Conservation (phyloP, 1,284 basidiomycete species). For the Athelia sp. region DNA sequence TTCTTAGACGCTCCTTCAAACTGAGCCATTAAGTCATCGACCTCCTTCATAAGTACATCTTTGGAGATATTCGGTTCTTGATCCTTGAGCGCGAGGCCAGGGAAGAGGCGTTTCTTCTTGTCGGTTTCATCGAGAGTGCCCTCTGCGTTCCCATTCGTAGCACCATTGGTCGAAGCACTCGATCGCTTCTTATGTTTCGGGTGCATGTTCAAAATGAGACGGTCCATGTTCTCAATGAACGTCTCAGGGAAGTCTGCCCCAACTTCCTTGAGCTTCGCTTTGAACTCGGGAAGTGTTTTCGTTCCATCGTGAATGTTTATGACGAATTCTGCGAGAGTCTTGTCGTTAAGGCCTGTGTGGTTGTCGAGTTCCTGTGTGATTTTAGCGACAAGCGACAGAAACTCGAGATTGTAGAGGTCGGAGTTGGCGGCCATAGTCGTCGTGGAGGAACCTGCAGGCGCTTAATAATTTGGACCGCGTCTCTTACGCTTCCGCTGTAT, state of each 20-base stretch:
- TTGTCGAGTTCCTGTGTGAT: slow-evolving; percentile 91
- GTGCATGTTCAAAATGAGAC: slow-evolving; percentile 91
- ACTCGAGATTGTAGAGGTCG: slow-evolving; percentile 87
- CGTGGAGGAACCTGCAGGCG: not conserved
- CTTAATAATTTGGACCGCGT: not conserved
- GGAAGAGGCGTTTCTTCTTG: slow-evolving; percentile 82
- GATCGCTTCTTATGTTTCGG: slow-evolving; percentile 96
- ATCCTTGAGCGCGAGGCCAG: slow-evolving; percentile 86
- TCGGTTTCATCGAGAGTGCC: slow-evolving; percentile 54
- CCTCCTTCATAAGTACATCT: slow-evolving; percentile 72
- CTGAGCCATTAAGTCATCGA: slow-evolving; percentile 84
- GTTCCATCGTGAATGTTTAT: slow-evolving; percentile 88
- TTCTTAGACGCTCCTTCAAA: slow-evolving; percentile 67
- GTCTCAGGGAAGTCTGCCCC: slow-evolving; percentile 88
- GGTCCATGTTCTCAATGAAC: slow-evolving; percentile 90
- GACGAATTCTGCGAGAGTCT: slow-evolving; percentile 92
- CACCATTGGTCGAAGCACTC: slow-evolving; percentile 40
- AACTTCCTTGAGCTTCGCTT: slow-evolving; percentile 72
- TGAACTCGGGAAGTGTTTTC: slow-evolving; percentile 74
- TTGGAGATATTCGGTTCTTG: slow-evolving; percentile 53
- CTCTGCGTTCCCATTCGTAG: slow-evolving; percentile 27
- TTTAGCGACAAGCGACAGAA: slow-evolving; percentile 83
- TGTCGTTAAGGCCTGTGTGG: slow-evolving; percentile 81
- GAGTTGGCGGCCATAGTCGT: slow-evolving; percentile 50
- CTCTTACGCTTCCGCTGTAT: too few relatives aligned